phyloP scores from a whole-genome alignment of 1,284 basidiomycete genomes.

The Apiotrichum siamense region DNA sequence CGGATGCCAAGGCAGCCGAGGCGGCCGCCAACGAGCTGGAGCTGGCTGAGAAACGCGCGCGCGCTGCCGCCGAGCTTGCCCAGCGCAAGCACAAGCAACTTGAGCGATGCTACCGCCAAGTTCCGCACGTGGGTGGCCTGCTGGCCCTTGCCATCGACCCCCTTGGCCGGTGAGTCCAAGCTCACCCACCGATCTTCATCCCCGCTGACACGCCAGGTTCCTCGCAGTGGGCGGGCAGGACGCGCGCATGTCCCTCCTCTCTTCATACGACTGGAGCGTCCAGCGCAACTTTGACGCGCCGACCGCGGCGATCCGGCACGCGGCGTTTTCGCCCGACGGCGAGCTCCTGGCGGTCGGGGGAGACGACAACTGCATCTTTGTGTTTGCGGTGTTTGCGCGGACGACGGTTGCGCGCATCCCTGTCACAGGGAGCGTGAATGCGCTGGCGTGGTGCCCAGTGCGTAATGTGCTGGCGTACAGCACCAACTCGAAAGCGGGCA shows the following conservation, averaged over 20 bases:
- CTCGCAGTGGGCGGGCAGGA: slow-evolving; percentile 40
- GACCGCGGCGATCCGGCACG: slow-evolving; percentile 31
- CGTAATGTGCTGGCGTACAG: slow-evolving; percentile 35
- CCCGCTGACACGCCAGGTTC: slow-evolving; percentile 16
- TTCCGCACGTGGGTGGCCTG: slow-evolving; percentile 24
- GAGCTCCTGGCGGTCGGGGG: slow-evolving; percentile 39
- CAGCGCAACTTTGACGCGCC: slow-evolving; percentile 34
- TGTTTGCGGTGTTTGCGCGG: slow-evolving; percentile 31
- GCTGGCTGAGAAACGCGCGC: slow-evolving; percentile 4
- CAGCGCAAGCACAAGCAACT: slow-evolving; percentile 26
- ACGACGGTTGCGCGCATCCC: slow-evolving; percentile 25
- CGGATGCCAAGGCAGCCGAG: not conserved
- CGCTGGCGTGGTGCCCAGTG: slow-evolving; percentile 35
- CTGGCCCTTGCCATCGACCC: slow-evolving; percentile 32
- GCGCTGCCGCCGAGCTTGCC: slow-evolving; percentile 12
- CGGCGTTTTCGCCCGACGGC: slow-evolving; percentile 36
- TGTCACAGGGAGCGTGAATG: slow-evolving; percentile 22
- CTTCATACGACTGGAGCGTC: slow-evolving; percentile 34
- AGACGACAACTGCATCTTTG: slow-evolving; percentile 31
- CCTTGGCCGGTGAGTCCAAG: slow-evolving; percentile 18
- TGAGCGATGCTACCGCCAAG: slow-evolving; percentile 20
- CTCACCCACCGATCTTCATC: not conserved
- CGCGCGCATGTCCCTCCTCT: slow-evolving; percentile 32
- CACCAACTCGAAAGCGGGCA: slow-evolving; percentile 19
- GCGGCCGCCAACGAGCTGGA: slow-evolving; percentile 2